Conservation (phyloP, 768 basidiomycete species). For the Lactarius evosmus region DNA sequence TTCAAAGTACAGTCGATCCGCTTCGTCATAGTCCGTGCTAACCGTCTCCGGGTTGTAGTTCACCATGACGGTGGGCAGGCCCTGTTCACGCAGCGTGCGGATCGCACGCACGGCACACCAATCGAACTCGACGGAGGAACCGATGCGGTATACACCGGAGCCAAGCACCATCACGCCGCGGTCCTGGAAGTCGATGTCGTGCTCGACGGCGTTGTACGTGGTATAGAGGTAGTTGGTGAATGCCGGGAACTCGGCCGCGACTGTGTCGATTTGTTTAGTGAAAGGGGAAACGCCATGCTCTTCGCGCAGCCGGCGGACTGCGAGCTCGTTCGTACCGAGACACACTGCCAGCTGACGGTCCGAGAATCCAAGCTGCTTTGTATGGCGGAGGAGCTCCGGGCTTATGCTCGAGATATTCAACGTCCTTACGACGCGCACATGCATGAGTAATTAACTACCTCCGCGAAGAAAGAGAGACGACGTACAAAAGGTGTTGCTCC, state of each 20-base stretch:
- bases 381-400: constrained; percentile 60
- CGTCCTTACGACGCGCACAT: constrained; percentile 41
- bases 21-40: constrained; percentile 98
- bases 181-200: constrained; percentile 87
- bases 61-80: constrained; percentile 95
- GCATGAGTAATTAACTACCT: neutral
- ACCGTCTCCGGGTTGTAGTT: constrained; percentile 99
- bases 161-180: constrained; percentile 96
- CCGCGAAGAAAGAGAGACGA: constrained; percentile 23
- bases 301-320: constrained; percentile 84
- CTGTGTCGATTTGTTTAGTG: constrained; percentile 98
- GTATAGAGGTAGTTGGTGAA: constrained; percentile 99
- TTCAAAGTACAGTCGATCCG: constrained; percentile 97
- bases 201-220: constrained; percentile 94
- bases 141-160: constrained; percentile 97
- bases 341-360: constrained; percentile 84
- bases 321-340: constrained; percentile 88
- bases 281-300: constrained; percentile 82
- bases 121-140: constrained; percentile 98
- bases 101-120: constrained; percentile 99
- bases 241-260: constrained; percentile 98
- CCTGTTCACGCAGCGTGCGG: constrained; percentile 91
- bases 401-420: constrained; percentile 65
- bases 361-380: constrained; percentile 95
- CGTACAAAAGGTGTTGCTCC: constrained; percentile 74